Evolutionary conservation across 2,329 filamentous ascomycete genomes (phyloP).

Genomic region (Tolypocladium nubicola): DNA sequence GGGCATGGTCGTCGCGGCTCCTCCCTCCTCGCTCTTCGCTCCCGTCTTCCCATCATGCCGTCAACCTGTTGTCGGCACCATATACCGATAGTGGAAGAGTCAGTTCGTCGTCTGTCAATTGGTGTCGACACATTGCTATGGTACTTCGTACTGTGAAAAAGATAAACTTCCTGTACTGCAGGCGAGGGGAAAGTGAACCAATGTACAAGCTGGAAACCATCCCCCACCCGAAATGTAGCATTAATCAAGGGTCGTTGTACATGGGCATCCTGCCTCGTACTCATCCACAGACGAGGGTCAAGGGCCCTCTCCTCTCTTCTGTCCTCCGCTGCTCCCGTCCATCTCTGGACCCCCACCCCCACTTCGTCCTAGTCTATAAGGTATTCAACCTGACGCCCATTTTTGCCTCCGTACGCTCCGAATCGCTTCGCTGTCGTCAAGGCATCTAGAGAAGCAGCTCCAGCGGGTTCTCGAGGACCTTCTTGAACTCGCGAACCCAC

Average conservation of each 20-base stretch:
- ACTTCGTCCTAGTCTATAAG: constrained; percentile 6
- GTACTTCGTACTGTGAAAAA: neutral
- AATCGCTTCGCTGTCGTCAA: neutral
- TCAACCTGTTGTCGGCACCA: neutral
- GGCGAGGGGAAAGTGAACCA: constrained; percentile 12
- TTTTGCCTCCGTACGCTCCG: neutral
- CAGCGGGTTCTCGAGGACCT: constrained; percentile 92
- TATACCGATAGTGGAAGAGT: neutral
- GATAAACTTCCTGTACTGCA: constrained; percentile 8
- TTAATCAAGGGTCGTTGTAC: constrained; percentile 33
- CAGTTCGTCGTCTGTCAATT: neutral
- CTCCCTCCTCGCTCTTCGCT: constrained; percentile 31
- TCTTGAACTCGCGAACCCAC: constrained; percentile 96
- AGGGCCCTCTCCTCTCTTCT: neutral
- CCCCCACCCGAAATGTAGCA: constrained; percentile 21
- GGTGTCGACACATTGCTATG: neutral
- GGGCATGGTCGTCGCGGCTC: constrained; percentile 30
- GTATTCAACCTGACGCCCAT: constrained; percentile 6
- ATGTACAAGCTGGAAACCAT: constrained; percentile 17
- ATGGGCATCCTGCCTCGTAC: constrained; percentile 21
- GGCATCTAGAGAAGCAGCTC: constrained; percentile 71
- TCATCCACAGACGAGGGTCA: constrained; percentile 7
- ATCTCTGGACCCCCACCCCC: neutral
- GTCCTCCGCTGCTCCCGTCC: neutral
- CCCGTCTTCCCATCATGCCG: no score